Evolutionary conservation across 1,284 basidiomycete genomes (phyloP).

Genomic region (Cryptococcus sp.): DNA sequence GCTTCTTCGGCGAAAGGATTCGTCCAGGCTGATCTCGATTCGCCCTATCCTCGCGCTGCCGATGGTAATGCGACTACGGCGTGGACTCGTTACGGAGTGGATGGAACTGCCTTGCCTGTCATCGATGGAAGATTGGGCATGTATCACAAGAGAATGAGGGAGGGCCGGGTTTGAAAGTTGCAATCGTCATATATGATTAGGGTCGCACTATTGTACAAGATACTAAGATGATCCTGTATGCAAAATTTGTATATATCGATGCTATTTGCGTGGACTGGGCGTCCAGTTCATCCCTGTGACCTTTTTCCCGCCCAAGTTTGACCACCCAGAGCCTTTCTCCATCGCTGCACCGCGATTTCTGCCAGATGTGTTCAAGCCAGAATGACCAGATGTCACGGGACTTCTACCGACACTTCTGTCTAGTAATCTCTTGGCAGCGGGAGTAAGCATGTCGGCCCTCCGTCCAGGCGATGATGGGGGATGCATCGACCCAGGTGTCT

Average conservation of each 20-base stretch:
- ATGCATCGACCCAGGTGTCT: conserved; percentile 59
- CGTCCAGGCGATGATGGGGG: conserved; percentile 67
- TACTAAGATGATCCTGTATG: background rate
- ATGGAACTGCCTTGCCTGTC: conserved; percentile 21
- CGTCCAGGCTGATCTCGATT: conserved; percentile 40
- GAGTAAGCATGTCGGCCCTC: conserved; percentile 67
- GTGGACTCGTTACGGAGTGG: conserved; percentile 27
- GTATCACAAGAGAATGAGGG: conserved; percentile 24
- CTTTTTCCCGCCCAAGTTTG: conserved; percentile 55
- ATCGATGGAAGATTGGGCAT: conserved; percentile 28
- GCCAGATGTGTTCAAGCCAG: conserved; percentile 59
- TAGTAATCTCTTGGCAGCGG: conserved; percentile 72
- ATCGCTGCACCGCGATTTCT: conserved; percentile 68
- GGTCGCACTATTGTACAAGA: background rate
- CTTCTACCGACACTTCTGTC: conserved; percentile 60
- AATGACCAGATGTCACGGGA: conserved; percentile 33
- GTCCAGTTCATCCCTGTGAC: conserved; percentile 72
- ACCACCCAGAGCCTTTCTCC: conserved; percentile 66
- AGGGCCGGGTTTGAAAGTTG: conserved; percentile 26
- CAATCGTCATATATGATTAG: background rate
- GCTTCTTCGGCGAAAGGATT: conserved; percentile 15
- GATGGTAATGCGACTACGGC: conserved; percentile 22
- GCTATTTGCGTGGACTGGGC: conserved; percentile 62
- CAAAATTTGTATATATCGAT: background rate
- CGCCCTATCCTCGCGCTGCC: conserved; percentile 33